Conservation (phyloP, 2,329 filamentous ascomycete genomes). For the Ascocoryne sarcoides region DNA sequence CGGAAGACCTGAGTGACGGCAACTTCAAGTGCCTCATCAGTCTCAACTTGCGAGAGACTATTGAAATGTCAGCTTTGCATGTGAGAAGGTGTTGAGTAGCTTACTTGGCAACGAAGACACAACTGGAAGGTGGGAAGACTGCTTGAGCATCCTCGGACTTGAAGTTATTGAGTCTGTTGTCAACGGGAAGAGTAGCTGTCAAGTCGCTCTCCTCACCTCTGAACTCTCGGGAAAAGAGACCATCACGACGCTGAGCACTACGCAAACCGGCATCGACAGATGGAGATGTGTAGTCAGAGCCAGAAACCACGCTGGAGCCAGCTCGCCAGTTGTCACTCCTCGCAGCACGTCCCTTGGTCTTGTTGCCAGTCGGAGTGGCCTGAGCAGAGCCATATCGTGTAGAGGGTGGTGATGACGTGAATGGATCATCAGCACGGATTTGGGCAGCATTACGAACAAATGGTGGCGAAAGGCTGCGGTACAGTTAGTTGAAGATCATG, state of each 20-base stretch:
- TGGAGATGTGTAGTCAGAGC: conserved; percentile 10
- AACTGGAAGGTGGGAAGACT: conserved; percentile 40
- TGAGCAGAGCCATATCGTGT: conserved; percentile 9
- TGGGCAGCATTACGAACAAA: conserved; percentile 22
- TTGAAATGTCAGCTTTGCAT: neutral
- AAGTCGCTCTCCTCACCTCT: conserved; percentile 5
- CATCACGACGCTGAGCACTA: conserved; percentile 10
- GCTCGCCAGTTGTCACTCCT: conserved; percentile 25
- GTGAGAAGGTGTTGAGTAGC: conserved; percentile 21
- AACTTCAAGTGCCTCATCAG: conserved; percentile 42
- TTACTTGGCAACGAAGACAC: conserved; percentile 60
- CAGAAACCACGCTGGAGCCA: conserved; percentile 17
- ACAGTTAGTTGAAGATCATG: neutral
- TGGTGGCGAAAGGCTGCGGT: conserved; percentile 21
- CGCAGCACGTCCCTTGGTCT: conserved; percentile 12
- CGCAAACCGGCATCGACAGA: conserved; percentile 7
- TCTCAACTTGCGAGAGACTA: conserved; percentile 43
- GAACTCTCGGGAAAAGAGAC: conserved; percentile 11
- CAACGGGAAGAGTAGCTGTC: conserved; percentile 3
- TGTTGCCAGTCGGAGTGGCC: conserved; percentile 18
- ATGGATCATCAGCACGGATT: conserved; percentile 19
- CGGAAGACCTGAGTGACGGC: conserved; percentile 45
- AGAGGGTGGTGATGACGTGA: conserved; percentile 9
- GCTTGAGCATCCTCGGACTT: conserved; percentile 23
- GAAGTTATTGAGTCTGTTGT: too few relatives aligned